A percentile compares a stretch with the other conserved stretches of the same genome.
These are phyloP conservation scores for Carex sylvatica DNA, from an alignment of 202 grass and related monocot genomes.

Conservation along the genomic window DNA sequence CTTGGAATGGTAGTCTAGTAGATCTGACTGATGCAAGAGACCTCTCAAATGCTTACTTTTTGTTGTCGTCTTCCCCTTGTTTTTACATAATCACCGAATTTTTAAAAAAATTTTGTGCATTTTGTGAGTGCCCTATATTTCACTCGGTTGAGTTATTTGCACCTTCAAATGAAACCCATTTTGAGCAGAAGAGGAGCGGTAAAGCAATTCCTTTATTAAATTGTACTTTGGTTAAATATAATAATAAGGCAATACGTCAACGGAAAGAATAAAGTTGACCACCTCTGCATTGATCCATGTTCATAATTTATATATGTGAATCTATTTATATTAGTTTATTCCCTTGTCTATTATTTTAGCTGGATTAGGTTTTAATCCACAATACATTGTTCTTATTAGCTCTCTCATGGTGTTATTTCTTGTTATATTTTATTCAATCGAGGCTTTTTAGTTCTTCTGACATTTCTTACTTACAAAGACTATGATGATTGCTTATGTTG, in stretches of 20 bases:
- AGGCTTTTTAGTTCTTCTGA: background rate
- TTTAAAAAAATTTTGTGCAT: background rate
- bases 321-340: background rate
- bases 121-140: background rate
- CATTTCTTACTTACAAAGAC: background rate
- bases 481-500: background rate
- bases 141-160: background rate
- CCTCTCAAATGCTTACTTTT: background rate
- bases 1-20: background rate
- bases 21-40: background rate
- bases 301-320: background rate
- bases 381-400: background rate
- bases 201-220: slow-evolving; percentile 20
- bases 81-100: background rate
- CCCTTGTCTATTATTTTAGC: slow-evolving; percentile 1
- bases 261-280: background rate
- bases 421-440: background rate
- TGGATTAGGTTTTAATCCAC: background rate
- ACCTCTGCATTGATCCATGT: background rate
- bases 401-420: background rate
- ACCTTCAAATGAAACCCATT: background rate
- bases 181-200: background rate
- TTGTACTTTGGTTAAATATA: background rate
- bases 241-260: background rate
- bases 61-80: background rate